Base-by-base conservation (phyloP, 495 filamentous ascomycete species). In the Friedmanniomyces endolithicus region DNA sequence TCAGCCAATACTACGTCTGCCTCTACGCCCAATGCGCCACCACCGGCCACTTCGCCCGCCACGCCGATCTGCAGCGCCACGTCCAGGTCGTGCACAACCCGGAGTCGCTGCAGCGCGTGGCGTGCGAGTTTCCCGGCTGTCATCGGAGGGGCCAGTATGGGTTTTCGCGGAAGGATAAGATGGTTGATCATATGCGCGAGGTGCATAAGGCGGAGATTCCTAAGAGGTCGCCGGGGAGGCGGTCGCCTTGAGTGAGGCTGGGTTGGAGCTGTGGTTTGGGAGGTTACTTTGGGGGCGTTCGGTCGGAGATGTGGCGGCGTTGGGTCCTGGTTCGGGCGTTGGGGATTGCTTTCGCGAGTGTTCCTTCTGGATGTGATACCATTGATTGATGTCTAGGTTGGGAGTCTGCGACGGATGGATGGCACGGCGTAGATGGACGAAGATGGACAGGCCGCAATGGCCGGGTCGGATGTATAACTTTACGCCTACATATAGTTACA, bases 51-150 rank as follows among this genome's bases (percentile, higher is more conserved):
- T 62, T 62, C 51, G 12, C 24, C 19, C 61, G 61, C 22, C 20
- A 53, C 24, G 61, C 61, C 6, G 61, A 63, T 33, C 50, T 63
- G 2, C 17, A 57, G 19, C 52, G 61, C 11, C 61, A 63, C 34
- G 19, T 44, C 33, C 14, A 34, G 0, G 44, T 37, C 35, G 45
- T 53, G 6, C 61, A 63, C 44, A 48, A 59, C 29, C 33, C 25
- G 17, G 27, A 52, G 23, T 12, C 19, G 3, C 48, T 49, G 9
- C 27, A 48, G 29, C 39, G 34, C 23, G n/a, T 56, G 25, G 52
- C 58, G 34, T 60, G 58, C 47, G 19, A 24, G 9, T 20, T 8
- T 14, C 52, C 58, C 6, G 58, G 46, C 29, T 60, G 61, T 33
- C 54, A 20, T 11, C 50, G 61, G 1, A 11, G 20, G 6, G 61